Evolutionary conservation across 768 basidiomycete genomes (phyloP).

Genomic region (Rhodotorula paludigena): DNA sequence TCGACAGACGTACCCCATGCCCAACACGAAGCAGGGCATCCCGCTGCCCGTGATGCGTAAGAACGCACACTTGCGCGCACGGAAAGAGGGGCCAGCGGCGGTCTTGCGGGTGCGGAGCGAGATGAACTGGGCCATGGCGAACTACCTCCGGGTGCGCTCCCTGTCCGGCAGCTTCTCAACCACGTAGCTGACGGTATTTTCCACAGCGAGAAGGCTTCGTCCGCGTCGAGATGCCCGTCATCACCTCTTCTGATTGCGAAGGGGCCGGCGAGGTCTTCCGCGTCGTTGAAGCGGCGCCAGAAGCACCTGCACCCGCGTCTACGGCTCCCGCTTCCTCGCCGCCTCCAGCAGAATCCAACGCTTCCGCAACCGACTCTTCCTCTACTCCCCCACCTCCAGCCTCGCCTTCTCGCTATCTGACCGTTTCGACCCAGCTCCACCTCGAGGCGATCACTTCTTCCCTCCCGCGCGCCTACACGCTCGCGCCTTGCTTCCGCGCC

Average conservation of each 20-base stretch:
- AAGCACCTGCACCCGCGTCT: neutral
- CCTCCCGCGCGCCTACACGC: conserved; percentile 78
- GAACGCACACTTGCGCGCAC: conserved; percentile 77
- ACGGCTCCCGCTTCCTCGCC: conserved; percentile 1
- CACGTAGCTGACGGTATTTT: neutral
- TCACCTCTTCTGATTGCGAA: conserved; percentile 90
- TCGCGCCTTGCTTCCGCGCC: conserved; percentile 90
- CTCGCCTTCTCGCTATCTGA: conserved; percentile 62
- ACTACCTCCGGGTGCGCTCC: conserved; percentile 56
- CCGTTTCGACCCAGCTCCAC: conserved; percentile 93
- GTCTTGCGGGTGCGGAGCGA: conserved; percentile 69
- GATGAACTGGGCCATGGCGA: conserved; percentile 57
- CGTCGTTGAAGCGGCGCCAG: conserved; percentile 47
- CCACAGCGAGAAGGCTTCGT: conserved; percentile 68
- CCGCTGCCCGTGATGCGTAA: conserved; percentile 76
- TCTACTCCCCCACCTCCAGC: conserved; percentile 67
- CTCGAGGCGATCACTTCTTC: conserved; percentile 78
- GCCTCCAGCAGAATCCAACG: conserved; percentile 64
- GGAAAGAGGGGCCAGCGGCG: conserved; percentile 65
- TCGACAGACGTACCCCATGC: conserved; percentile 75
- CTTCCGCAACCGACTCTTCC: conserved; percentile 87
- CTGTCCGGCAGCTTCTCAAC: too few species aligned
- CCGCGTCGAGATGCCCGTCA: conserved; percentile 74
- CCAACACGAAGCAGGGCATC: conserved; percentile 82
- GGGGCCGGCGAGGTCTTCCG: conserved; percentile 90